These are phyloP conservation scores for Cylindricascospora bacillispora DNA, from an alignment of 1,139 yeast genomes.

Conservation along the genomic window DNA sequence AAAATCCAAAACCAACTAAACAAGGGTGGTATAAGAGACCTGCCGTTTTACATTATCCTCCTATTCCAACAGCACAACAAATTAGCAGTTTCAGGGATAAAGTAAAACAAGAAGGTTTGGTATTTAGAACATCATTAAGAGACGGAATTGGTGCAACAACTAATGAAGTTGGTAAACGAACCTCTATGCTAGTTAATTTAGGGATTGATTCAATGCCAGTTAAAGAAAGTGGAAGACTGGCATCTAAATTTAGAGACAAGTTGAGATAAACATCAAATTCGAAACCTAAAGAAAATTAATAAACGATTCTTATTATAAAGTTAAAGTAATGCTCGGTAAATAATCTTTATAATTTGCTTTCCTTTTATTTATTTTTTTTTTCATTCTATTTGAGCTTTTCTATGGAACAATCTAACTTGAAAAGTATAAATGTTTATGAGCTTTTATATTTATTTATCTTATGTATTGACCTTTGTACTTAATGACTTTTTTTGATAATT, in stretches of 20 bases:
- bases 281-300: too few relatives aligned
- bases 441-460: too few relatives aligned
- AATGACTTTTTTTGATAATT: too few relatives aligned
- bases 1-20: constrained; percentile 22
- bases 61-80: constrained; percentile 21
- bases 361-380: background rate
- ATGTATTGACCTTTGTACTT: too few relatives aligned
- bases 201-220: constrained; percentile 7
- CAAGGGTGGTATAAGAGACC: constrained; percentile 28
- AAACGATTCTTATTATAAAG: too few relatives aligned
- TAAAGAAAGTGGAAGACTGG: constrained; percentile 12
- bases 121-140: constrained; percentile 21
- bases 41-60: constrained; percentile 25
- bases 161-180: constrained; percentile 5
- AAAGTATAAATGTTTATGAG: too few relatives aligned
- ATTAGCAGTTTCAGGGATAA: constrained; percentile 10
- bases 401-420: too few relatives aligned
- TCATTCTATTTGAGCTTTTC: too few relatives aligned
- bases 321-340: too few relatives aligned
- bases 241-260: constrained; percentile 19
- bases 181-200: constrained; percentile 7
- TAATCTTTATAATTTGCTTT: too few relatives aligned
- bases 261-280: constrained; percentile 7
- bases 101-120: constrained; percentile 24
- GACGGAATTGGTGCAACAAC: constrained; percentile 8